These are phyloP conservation scores for Spinacia oleracea DNA, from an alignment of 179 eudicot species.

Conservation along the genomic window DNA sequence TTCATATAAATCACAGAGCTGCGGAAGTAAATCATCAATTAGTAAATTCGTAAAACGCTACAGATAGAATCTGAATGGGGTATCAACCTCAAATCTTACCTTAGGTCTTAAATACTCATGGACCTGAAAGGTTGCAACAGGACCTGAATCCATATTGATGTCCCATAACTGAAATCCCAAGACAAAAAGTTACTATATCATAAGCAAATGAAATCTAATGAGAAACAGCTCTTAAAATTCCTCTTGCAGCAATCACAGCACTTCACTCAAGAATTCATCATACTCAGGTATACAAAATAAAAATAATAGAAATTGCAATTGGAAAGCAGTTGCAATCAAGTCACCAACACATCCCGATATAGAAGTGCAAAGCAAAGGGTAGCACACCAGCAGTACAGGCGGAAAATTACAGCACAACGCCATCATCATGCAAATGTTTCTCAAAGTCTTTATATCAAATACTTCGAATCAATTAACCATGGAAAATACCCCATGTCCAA, in stretches of 20 bases:
- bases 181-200: not conserved
- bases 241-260: not conserved
- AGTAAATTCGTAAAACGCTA: not conserved
- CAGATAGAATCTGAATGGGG: not conserved
- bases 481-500: not conserved
- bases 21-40: conserved; percentile 18
- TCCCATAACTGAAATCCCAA: conserved; percentile 49
- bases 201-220: not conserved
- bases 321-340: not conserved
- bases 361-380: not conserved
- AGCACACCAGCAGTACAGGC: not conserved
- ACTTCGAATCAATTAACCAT: not conserved
- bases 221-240: not conserved
- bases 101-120: conserved; percentile 56
- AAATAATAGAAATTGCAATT: not conserved
- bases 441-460: not conserved
- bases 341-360: not conserved
- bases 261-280: not conserved
- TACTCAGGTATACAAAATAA: not conserved
- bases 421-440: not conserved
- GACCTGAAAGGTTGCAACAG: conserved; percentile 51
- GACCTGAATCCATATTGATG: conserved; percentile 58
- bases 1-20: conserved; percentile 65
- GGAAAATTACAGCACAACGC: not conserved
- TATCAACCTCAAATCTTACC: conserved; percentile 37